A percentile compares a stretch with the other conserved stretches of the same genome.
Evolutionary conservation across 495 filamentous ascomycete genomes (phyloP).

Genomic region (Pseudotulostoma volvatum): DNA sequence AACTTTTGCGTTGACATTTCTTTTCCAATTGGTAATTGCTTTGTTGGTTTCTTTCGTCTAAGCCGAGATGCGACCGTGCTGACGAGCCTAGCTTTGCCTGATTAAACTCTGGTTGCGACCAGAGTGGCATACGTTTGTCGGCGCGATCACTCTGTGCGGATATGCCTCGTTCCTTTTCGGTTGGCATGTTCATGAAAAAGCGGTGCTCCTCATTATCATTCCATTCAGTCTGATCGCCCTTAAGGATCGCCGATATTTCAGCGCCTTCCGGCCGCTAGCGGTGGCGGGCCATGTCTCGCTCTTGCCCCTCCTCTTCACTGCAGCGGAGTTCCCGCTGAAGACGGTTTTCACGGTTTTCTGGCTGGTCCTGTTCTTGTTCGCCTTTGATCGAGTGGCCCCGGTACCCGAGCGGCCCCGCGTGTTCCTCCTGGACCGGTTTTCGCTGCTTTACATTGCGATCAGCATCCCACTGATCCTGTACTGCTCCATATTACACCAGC

Average conservation of each 20-base stretch:
- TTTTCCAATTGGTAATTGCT: constrained; percentile 60
- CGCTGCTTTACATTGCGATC: constrained; percentile 70
- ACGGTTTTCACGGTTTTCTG: constrained; percentile 85
- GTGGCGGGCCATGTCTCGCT: constrained; percentile 91
- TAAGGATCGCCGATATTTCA: constrained; percentile 77
- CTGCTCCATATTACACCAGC: constrained; percentile 64
- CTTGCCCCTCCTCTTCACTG: constrained; percentile 85
- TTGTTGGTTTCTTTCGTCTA: neutral
- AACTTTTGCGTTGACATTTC: constrained; percentile 68
- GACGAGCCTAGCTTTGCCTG: constrained; percentile 42
- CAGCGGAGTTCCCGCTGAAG: constrained; percentile 84
- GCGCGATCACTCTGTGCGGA: constrained; percentile 82
- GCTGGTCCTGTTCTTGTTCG: constrained; percentile 70
- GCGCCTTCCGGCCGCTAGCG: constrained; percentile 79
- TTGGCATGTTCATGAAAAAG: constrained; percentile 98
- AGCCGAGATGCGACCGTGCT: neutral
- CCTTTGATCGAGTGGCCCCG: constrained; percentile 76
- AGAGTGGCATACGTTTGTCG: constrained; percentile 75
- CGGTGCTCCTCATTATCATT: constrained; percentile 83
- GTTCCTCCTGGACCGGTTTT: constrained; percentile 80
- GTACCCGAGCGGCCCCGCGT: constrained; percentile 55
- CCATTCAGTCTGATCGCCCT: constrained; percentile 91
- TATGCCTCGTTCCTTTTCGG: constrained; percentile 96
- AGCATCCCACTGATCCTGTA: constrained; percentile 83
- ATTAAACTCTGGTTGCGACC: constrained; percentile 68